phyloP scores from a whole-genome alignment of 805 yeast genomes.

The Wickerhamiella parazyma region DNA sequence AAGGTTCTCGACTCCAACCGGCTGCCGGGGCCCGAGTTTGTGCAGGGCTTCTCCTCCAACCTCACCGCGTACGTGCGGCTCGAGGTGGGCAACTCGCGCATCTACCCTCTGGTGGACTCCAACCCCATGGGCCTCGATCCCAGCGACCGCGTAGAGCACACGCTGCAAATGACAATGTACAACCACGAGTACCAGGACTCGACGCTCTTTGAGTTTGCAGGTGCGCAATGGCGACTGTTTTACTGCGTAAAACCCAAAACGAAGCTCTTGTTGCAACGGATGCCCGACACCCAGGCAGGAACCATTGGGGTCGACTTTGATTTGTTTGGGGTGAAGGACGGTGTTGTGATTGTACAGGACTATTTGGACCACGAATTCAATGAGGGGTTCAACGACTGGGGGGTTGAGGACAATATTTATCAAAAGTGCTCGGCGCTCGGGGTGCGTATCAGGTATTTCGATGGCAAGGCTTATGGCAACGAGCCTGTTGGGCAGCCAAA shows the following conservation, averaged over 20 bases:
- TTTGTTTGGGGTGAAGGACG: neutral
- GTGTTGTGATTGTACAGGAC: neutral
- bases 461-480: neutral
- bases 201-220: neutral
- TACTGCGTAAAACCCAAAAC: neutral
- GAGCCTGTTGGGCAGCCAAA: too few relatives aligned
- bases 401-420: neutral
- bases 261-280: constrained; percentile 5
- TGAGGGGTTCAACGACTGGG: constrained; percentile 7
- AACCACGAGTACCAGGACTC: constrained; percentile 4
- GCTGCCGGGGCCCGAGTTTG: neutral
- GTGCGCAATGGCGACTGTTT: constrained; percentile 4
- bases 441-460: neutral
- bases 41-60: neutral
- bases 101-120: neutral
- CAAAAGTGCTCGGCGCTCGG: neutral
- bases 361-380: neutral
- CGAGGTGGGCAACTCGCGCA: neutral
- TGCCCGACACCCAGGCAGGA: constrained; percentile 1
- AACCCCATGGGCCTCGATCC: neutral
- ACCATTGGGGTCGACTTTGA: constrained; percentile 4
- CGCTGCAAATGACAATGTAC: neutral
- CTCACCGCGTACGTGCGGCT: constrained; percentile 2
- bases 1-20: neutral
- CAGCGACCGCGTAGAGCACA: neutral